Percentiles rank a stretch among this genome's conserved stretches.
Evolutionary conservation across 441 rosid species (phyloP).

Genomic region (Omphalea diandra): DNA sequence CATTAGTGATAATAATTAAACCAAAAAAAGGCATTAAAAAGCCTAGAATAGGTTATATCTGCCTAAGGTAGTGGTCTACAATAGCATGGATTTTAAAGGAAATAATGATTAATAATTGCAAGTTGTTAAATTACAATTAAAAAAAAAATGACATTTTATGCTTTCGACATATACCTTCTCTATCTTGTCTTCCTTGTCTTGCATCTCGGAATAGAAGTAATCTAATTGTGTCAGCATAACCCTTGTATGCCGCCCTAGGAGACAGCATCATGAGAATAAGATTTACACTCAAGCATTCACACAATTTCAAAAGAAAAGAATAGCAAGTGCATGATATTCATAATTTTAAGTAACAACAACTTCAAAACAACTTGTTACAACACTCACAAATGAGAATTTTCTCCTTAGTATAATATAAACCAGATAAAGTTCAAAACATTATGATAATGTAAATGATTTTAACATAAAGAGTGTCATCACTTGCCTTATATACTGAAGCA

Average conservation of each 20-base stretch:
- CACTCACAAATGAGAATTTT: not conserved
- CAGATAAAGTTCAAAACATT: not conserved
- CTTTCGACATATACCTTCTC: constrained; percentile 27
- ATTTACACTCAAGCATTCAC: not conserved
- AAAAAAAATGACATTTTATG: not conserved
- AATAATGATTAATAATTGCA: not conserved
- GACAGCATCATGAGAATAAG: constrained; percentile 18
- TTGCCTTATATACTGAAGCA: not conserved
- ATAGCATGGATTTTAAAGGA: not conserved
- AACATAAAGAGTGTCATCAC: not conserved
- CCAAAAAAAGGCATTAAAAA: no score
- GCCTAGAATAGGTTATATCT: not conserved
- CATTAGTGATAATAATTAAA: no score
- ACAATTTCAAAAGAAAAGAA: constrained; percentile 1
- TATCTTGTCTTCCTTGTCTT: constrained; percentile 35
- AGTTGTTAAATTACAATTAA: not conserved
- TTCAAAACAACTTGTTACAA: not conserved
- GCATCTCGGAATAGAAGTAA: constrained; percentile 45
- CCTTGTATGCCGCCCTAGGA: constrained; percentile 93
- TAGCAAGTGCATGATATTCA: not conserved
- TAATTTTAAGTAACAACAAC: not conserved
- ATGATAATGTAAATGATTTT: not conserved
- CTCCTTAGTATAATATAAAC: not conserved
- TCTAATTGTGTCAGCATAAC: constrained; percentile 74
- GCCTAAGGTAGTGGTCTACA: not conserved